phyloP scores from a whole-genome alignment of 2,329 filamentous ascomycete genomes.

The Trichoderma polysporum region DNA sequence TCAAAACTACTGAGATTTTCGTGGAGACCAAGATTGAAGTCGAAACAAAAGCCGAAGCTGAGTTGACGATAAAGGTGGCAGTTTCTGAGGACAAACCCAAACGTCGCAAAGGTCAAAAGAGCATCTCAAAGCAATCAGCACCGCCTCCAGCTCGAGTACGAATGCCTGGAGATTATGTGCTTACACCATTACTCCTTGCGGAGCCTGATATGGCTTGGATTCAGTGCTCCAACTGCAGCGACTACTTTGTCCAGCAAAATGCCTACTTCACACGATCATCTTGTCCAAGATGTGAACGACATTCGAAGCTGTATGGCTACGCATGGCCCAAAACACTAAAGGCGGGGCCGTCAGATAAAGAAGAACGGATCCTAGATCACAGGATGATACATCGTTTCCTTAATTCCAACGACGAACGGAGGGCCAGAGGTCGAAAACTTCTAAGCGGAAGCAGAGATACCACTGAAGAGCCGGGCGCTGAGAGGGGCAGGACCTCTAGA shows the following conservation, averaged over 20 bases:
- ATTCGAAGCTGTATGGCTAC: slow-evolving; percentile 93
- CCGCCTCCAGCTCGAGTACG: slow-evolving; percentile 44
- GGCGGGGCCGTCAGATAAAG: slow-evolving; percentile 70
- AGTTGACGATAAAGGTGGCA: slow-evolving; percentile 19
- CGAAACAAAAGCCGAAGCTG: slow-evolving; percentile 22
- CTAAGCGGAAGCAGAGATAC: slow-evolving; percentile 26
- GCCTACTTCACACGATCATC: slow-evolving; percentile 82
- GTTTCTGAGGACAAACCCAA: slow-evolving; percentile 25
- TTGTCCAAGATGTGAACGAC: slow-evolving; percentile 90
- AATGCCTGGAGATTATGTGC: slow-evolving; percentile 75
- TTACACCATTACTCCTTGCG: slow-evolving; percentile 72
- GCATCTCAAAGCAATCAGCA: slow-evolving; percentile 36
- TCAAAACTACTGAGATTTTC: neutral
- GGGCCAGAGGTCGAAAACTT: slow-evolving; percentile 45
- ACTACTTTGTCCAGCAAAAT: slow-evolving; percentile 82
- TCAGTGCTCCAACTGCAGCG: slow-evolving; percentile 79
- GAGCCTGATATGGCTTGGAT: slow-evolving; percentile 81
- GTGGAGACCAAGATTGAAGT: slow-evolving; percentile 7
- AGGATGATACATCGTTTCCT: slow-evolving; percentile 85
- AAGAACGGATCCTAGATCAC: slow-evolving; percentile 75
- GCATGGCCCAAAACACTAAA: slow-evolving; percentile 94
- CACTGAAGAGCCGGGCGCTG: slow-evolving; percentile 28
- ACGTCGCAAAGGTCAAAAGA: slow-evolving; percentile 37
- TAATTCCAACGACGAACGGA: slow-evolving; percentile 65
- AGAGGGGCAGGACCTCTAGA: slow-evolving; percentile 30